Conservation (phyloP, 2,329 filamentous ascomycete genomes). For the Sclerotinia nivalis region DNA sequence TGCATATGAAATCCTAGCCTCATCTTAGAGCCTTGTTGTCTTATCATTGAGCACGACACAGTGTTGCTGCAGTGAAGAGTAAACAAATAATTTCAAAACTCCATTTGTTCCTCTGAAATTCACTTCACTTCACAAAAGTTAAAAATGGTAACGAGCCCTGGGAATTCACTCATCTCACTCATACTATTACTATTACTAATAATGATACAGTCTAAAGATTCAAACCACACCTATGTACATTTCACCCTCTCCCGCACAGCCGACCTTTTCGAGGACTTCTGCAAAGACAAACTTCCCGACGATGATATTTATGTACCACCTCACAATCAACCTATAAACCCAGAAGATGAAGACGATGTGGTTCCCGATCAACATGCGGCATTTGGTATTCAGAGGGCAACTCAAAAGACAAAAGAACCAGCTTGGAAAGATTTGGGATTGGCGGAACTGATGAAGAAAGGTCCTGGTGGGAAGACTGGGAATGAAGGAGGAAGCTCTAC, state of each 20-base stretch:
- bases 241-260: conserved; percentile 70
- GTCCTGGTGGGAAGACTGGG: conserved; percentile 42
- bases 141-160: conserved; percentile 1
- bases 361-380: conserved; percentile 86
- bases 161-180: background rate
- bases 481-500: conserved; percentile 23
- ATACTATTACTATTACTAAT: background rate
- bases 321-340: conserved; percentile 78
- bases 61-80: background rate
- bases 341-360: conserved; percentile 85
- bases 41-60: background rate
- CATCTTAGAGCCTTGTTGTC: background rate
- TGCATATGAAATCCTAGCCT: background rate
- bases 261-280: conserved; percentile 77
- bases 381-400: conserved; percentile 81
- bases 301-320: conserved; percentile 83
- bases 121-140: background rate
- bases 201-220: conserved; percentile 59
- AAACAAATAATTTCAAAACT: background rate
- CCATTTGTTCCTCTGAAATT: background rate
- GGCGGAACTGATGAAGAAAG: conserved; percentile 67
- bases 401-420: conserved; percentile 68
- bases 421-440: conserved; percentile 80
- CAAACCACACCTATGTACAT: conserved; percentile 73
- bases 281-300: conserved; percentile 66